These are phyloP conservation scores for Fraxinus dipetala DNA, from an alignment of 305 asterid species.

Conservation along the genomic window DNA sequence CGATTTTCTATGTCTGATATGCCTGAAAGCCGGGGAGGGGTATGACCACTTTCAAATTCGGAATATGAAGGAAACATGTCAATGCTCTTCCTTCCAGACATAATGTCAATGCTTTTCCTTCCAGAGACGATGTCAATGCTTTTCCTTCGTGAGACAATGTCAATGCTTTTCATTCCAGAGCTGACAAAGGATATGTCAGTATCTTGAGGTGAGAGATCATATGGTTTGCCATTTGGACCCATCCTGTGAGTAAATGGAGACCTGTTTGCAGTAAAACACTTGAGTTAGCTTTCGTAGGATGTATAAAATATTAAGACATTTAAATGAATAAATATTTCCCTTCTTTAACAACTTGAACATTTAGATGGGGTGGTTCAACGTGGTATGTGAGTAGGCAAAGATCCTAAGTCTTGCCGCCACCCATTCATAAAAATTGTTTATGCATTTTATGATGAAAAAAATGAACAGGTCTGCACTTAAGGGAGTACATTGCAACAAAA, in stretches of 20 bases:
- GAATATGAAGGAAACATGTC: constrained; percentile 23
- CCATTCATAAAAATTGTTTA: not conserved
- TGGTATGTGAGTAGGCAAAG: not conserved
- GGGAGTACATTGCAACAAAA: not conserved
- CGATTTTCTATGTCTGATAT: constrained; percentile 25
- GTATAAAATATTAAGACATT: not conserved
- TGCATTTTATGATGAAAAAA: not conserved
- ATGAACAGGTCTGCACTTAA: not conserved
- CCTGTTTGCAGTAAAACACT: constrained; percentile 24
- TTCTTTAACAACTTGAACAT: not conserved
- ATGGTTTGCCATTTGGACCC: constrained; percentile 32
- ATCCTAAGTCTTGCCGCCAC: not conserved
- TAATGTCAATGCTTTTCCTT: constrained; percentile 6
- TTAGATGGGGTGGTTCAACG: not conserved
- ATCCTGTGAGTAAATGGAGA: constrained; percentile 29
- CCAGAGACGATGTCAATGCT: constrained; percentile 21
- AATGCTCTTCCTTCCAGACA: constrained; percentile 16
- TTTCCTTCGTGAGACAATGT: constrained; percentile 6
- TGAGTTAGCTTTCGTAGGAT: constrained; percentile 7
- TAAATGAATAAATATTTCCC: not conserved
- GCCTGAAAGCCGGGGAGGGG: constrained; percentile 27
- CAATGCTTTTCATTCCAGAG: constrained; percentile 21
- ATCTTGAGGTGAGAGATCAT: constrained; percentile 19
- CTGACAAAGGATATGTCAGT: constrained; percentile 30
- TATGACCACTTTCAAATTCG: constrained; percentile 25